Evolutionary conservation across 1,139 yeast species (phyloP), one percentile per base, ranked within the genome.

Genomic region (Casaregolazyma lundiana): DNA sequence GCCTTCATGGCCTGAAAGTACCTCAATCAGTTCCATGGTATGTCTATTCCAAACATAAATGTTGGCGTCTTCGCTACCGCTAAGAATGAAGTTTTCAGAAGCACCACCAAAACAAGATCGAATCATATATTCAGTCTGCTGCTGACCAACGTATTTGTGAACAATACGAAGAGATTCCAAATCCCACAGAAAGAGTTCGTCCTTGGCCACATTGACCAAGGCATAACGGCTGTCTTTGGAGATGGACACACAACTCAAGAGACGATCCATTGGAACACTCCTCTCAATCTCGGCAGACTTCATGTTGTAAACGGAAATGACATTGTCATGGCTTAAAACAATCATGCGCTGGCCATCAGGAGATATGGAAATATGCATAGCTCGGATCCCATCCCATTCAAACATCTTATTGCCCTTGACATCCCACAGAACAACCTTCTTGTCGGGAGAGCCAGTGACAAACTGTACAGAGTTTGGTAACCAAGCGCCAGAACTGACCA

Each of bases 51-150:
- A 89, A 5, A 89, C 70, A 64, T 82, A 88, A 3, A 88, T 75
- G 50, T 76, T 73, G 0, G 92, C 89, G 60, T 87, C 94, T 58
- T 85, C 94, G 40, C 94, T 81, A 1, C 97, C 97, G 56, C 90
- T 80, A 15, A 85, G 68, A 0, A 88, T 78, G 44, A 87, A 69
- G 53, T 81, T 82, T 57, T 84, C 95, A 50, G 78, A 74, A 30
- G 71, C 71, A 3, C 76, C 76, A 0, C 96, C 96, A 63, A 89
- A 84, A 54, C 89, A 76, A 0, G 95, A 83, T 34, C 96, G 72
- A 22, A 90, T 77, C 37, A 88, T 81, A 58, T 73, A 84, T 24
- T 80, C 75, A 21, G 54, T 49, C 45, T 84, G 95, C 45, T 77
- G 75, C 59, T 83, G 87, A 1, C 96, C 96, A 37, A 77, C 69